Evolutionary conservation across 2,329 filamentous ascomycete species (phyloP), one percentile per base, ranked within the genome.

Genomic region (Fusarium brachygibbosum): DNA sequence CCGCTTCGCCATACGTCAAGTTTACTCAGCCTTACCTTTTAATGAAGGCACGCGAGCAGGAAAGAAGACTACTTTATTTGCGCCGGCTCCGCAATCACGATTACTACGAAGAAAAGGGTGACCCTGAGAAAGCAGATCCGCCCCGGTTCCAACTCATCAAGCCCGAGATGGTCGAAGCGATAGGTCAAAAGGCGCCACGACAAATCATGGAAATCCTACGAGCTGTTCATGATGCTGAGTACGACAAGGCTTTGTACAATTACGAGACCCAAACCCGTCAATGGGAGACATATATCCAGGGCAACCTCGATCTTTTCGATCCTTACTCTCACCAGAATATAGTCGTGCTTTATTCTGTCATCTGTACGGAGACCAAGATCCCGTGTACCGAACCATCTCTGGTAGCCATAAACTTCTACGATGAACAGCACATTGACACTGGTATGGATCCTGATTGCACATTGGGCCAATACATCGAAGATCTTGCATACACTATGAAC

Each of bases 281-380:
- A 72, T 99, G 96, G 96, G 96, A 99, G 77, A 93, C 93, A 29
- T 97, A 97, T 74, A 91, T 98, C 23, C 90, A 95, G 51, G 93
- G 93, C 16, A 97, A 96, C 71, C 84, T 92, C 32, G 92, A 97
- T 75, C 85, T 98, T 2, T 99, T 98, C 73, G 94, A 99, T 76
- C 96, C 97, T 0, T 96, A 94, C 76, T 92, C 93, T 1, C 97
- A 99, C 76, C 96, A 99, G 75, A 97, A 96, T 75, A 98, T 99
- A 63, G 93, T 97, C 13, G 93, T 98, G 3, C 83, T 99, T 11
- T 97, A 97, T 80, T 98, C 95, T 17, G 89, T 96, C 25, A 95
- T 98, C 51, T 98, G 95, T 77, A 98, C 94, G 1, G 90, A 91
- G 65, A 98, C 94, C 2, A 97, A 96, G 55, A 94, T 97, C 40